phyloP scores from a whole-genome alignment of 257 asterid genomes.

The Paulownia fortunei region DNA sequence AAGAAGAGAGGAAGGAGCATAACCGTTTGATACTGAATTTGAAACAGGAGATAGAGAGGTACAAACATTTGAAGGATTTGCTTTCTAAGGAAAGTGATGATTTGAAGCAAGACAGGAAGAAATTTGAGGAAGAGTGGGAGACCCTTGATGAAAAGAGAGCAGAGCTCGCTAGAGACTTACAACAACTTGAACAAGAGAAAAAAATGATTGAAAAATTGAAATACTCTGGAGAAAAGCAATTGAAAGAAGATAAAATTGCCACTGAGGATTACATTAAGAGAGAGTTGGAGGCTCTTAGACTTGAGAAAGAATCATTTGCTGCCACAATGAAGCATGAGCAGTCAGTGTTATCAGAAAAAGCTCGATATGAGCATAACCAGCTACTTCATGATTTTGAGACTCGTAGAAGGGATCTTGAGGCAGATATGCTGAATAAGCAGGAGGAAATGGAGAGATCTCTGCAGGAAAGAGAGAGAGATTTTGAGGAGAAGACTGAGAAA shows the following conservation, averaged over 20 bases:
- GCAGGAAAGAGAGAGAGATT: conserved; percentile 58
- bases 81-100: conserved; percentile 66
- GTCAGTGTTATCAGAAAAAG: conserved; percentile 53
- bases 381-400: conserved; percentile 63
- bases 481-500: conserved; percentile 58
- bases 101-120: conserved; percentile 67
- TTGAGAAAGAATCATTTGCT: conserved; percentile 75
- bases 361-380: conserved; percentile 51
- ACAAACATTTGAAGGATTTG: conserved; percentile 51
- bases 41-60: conserved; percentile 75
- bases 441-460: conserved; percentile 62
- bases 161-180: conserved; percentile 45
- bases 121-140: conserved; percentile 90
- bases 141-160: conserved; percentile 74
- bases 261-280: conserved; percentile 55
- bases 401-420: conserved; percentile 64
- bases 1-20: conserved; percentile 65
- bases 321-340: conserved; percentile 70
- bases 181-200: conserved; percentile 60
- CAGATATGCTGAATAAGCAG: conserved; percentile 62
- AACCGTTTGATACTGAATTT: conserved; percentile 55
- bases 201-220: conserved; percentile 49
- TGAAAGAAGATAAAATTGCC: conserved; percentile 60
- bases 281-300: conserved; percentile 69
- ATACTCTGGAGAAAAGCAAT: conserved; percentile 50